These are phyloP conservation scores for Saposhnikovia divaricata DNA, from an alignment of 129 eudicot species.

Conservation along the genomic window DNA sequence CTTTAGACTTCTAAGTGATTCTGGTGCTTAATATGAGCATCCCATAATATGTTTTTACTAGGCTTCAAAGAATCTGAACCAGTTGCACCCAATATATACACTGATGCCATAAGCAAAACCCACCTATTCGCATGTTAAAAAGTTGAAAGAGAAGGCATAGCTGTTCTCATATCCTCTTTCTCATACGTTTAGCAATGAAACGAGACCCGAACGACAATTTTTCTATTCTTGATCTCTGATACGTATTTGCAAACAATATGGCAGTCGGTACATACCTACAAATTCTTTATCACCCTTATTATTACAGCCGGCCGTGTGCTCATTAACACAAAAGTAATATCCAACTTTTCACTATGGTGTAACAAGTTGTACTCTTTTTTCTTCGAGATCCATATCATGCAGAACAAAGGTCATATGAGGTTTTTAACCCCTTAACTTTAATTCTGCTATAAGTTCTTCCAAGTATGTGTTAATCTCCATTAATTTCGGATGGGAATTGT, in stretches of 20 bases:
- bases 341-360: slow-evolving; percentile 16
- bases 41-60: too few relatives aligned
- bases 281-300: slow-evolving; percentile 14
- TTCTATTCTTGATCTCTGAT: slow-evolving; percentile 5
- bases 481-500: slow-evolving; percentile 55
- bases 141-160: too few relatives aligned
- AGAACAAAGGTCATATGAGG: slow-evolving; percentile 10
- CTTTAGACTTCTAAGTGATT: too few relatives aligned
- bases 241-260: slow-evolving; percentile 3
- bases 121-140: too few relatives aligned
- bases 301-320: slow-evolving; percentile 1
- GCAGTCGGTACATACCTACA: slow-evolving; percentile 13
- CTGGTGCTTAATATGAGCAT: too few relatives aligned
- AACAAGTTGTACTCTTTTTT: slow-evolving; percentile 7
- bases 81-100: too few relatives aligned
- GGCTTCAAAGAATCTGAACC: too few relatives aligned
- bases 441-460: slow-evolving; percentile 43
- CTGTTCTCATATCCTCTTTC: too few relatives aligned
- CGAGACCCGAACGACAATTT: slow-evolving; percentile 13
- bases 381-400: slow-evolving; percentile 13
- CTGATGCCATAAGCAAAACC: too few relatives aligned
- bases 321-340: slow-evolving; percentile 7
- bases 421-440: slow-evolving; percentile 25
- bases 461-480: slow-evolving; percentile 46
- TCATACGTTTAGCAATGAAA: too few relatives aligned